Evolutionary conservation across 352 stramenopile genomes (phyloP).

Genomic region (Pythium phragmitis): DNA sequence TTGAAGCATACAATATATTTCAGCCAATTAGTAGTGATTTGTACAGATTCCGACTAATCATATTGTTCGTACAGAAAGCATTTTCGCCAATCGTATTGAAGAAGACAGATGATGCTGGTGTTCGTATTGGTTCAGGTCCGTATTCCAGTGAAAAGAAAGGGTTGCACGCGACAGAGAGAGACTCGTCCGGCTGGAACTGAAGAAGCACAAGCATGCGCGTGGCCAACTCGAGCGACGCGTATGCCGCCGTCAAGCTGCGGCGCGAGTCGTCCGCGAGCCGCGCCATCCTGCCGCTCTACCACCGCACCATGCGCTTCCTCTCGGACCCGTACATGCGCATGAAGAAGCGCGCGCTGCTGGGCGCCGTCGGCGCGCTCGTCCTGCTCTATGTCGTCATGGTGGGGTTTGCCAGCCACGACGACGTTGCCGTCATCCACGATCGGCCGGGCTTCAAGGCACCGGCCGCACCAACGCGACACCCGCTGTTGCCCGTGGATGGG

Average conservation of each 20-base stretch:
- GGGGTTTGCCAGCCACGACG: conserved; percentile 30
- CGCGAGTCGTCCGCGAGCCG: conserved; percentile 13
- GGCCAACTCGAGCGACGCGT: conserved; percentile 8
- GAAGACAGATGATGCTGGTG: background rate
- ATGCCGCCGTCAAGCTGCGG: conserved; percentile 13
- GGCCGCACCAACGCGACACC: background rate
- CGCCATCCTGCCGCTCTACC: conserved; percentile 56
- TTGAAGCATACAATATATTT: background rate
- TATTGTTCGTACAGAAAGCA: background rate
- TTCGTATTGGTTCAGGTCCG: background rate
- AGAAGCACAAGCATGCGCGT: conserved; percentile 9
- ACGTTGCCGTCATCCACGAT: conserved; percentile 16
- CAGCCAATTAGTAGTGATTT: conserved; percentile 14
- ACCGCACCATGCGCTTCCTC: conserved; percentile 61
- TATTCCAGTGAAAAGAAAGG: background rate
- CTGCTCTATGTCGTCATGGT: conserved; percentile 61
- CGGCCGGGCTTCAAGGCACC: conserved; percentile 27
- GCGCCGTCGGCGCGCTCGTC: conserved; percentile 36
- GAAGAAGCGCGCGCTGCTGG: conserved; percentile 48
- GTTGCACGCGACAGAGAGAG: background rate
- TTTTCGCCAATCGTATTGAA: conserved; percentile 1
- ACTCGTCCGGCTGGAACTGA: background rate
- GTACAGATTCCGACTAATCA: background rate
- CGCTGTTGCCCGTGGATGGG: conserved; percentile 7
- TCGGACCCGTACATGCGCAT: conserved; percentile 58